A percentile compares a stretch with the other conserved stretches of the same genome.
Conservation (phyloP, 140 eudicot species). For the Erigeron philadelphicus region DNA sequence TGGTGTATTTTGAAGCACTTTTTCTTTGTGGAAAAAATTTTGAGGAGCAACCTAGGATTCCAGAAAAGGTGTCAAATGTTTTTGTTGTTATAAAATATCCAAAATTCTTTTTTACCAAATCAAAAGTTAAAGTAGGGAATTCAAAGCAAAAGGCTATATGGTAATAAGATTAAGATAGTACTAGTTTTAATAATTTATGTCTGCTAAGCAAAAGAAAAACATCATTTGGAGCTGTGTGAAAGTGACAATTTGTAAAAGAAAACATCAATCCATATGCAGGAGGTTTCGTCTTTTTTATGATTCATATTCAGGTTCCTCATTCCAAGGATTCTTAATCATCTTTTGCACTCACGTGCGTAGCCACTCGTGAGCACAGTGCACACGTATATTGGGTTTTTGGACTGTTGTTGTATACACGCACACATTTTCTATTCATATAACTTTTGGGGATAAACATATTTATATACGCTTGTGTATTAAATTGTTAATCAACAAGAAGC, state of each 20-base stretch:
- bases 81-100: slow-evolving; percentile 21
- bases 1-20: slow-evolving; percentile 20
- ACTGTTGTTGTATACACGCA: background rate
- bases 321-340: slow-evolving; percentile 34
- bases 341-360: slow-evolving; percentile 33
- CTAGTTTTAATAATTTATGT: slow-evolving; percentile 28
- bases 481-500: background rate
- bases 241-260: slow-evolving; percentile 39
- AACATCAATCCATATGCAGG: slow-evolving; percentile 42
- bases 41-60: slow-evolving; percentile 63
- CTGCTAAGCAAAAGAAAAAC: slow-evolving; percentile 13
- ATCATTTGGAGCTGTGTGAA: slow-evolving; percentile 31
- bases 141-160: slow-evolving; percentile 39
- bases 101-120: slow-evolving; percentile 27
- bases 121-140: slow-evolving; percentile 39
- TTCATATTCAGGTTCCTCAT: slow-evolving; percentile 40
- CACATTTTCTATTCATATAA: slow-evolving; percentile 3
- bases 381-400: slow-evolving; percentile 11
- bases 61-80: slow-evolving; percentile 40
- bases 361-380: slow-evolving; percentile 33
- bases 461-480: slow-evolving; percentile 3
- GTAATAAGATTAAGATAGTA: slow-evolving; percentile 7
- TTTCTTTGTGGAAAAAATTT: slow-evolving; percentile 19
- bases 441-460: slow-evolving; percentile 14
- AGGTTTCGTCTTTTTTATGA: slow-evolving; percentile 1